A percentile compares a stretch with the other conserved stretches of the same genome.
Conservation (phyloP, 192 early-diverging fungal species). For the Thamnidium elegans region DNA sequence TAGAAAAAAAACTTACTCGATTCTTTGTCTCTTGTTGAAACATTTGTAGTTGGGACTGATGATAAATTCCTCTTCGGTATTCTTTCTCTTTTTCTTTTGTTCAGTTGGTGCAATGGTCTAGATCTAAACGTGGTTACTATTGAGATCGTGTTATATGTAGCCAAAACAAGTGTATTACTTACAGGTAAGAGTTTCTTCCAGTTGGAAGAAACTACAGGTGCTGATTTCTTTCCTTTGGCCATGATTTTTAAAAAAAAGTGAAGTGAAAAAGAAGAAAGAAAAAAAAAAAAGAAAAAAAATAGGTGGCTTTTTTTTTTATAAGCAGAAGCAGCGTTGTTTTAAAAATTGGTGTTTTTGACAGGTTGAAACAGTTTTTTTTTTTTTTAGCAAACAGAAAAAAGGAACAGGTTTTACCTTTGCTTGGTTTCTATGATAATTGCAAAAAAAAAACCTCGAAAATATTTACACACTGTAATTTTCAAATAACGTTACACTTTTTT, state of each 20-base stretch:
- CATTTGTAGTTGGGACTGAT: conserved; percentile 15
- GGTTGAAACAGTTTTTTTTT: too few relatives aligned
- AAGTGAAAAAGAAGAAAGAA: neutral
- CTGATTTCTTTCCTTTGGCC: conserved; percentile 11
- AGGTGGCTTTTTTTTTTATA: neutral
- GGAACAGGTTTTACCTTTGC: too few relatives aligned
- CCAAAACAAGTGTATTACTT: neutral
- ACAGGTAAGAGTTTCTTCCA: conserved; percentile 49
- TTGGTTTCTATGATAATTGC: too few relatives aligned
- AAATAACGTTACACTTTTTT: too few relatives aligned
- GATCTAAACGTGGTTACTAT: neutral
- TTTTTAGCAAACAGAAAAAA: too few relatives aligned
- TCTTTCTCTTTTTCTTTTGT: conserved; percentile 34
- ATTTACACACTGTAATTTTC: too few relatives aligned
- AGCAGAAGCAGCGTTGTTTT: too few relatives aligned
- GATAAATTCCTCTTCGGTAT: conserved; percentile 17
- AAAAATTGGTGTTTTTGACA: too few relatives aligned
- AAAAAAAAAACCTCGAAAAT: too few relatives aligned
- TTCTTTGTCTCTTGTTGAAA: conserved; percentile 10
- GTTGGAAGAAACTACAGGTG: conserved; percentile 45
- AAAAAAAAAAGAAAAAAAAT: conserved; percentile 11
- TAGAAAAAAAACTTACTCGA: conserved; percentile 14
- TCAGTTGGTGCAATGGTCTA: conserved; percentile 22
- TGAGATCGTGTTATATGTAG: neutral
- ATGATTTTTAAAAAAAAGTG: neutral